Evolutionary conservation across 1,139 yeast genomes (phyloP).

Genomic region (Torulaspora globosa): DNA sequence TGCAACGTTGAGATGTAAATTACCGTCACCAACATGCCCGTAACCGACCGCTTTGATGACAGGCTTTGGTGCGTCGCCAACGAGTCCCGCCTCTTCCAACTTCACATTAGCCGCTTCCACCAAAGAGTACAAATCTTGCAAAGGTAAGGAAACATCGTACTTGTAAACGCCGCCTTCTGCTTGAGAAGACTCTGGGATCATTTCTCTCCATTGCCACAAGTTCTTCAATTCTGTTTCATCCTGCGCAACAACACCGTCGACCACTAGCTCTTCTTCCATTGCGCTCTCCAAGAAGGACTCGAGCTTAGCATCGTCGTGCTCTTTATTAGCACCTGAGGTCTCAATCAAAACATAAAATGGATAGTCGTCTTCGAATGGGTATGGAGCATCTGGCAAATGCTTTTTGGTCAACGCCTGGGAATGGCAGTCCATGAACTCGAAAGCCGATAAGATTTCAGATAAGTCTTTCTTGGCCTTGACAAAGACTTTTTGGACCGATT

Average conservation of each 20-base stretch:
- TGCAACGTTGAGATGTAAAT: conserved; percentile 85
- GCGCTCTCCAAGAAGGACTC: conserved; percentile 76
- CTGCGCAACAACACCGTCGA: conserved; percentile 93
- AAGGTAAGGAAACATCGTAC: conserved; percentile 89
- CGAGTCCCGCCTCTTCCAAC: conserved; percentile 53
- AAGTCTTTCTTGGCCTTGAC: conserved; percentile 73
- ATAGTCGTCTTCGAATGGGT: conserved; percentile 76
- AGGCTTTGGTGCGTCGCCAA: conserved; percentile 61
- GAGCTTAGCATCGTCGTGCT: conserved; percentile 73
- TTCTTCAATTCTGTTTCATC: conserved; percentile 81
- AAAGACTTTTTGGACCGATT: conserved; percentile 77
- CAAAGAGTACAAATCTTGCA: conserved; percentile 69
- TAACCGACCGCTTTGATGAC: conserved; percentile 88
- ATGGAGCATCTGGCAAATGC: conserved; percentile 50
- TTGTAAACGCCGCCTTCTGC: conserved; percentile 91
- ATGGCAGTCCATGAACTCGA: conserved; percentile 86
- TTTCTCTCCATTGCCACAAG: conserved; percentile 95
- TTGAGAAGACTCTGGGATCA: conserved; percentile 84
- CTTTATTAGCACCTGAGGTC: conserved; percentile 88
- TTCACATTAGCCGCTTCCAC: conserved; percentile 68
- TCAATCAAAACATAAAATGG: conserved; percentile 90
- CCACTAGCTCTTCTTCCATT: conserved; percentile 78
- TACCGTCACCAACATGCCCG: conserved; percentile 96
- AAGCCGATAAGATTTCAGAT: conserved; percentile 84
- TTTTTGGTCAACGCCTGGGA: conserved; percentile 64